Evolutionary conservation across 2,329 filamentous ascomycete species (phyloP), one percentile per base, ranked within the genome.

Genomic region (Periconia sp.): DNA sequence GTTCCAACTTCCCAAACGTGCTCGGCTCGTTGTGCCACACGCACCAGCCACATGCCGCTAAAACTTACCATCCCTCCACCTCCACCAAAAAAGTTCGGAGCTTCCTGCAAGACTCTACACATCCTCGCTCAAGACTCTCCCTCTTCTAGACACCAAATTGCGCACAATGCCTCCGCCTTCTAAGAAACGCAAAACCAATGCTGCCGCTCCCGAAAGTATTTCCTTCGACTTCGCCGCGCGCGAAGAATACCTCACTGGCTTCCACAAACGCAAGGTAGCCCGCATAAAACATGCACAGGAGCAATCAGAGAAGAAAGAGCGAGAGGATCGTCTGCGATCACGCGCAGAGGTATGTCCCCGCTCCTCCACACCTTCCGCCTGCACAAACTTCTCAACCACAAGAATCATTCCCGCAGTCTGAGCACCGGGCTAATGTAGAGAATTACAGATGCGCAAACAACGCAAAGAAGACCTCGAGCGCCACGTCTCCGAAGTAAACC

Each of bases 221-320:
- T 83, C 77, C 38, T 99, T 97, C 73, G 91, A 99, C 73, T 74
- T 80, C 48, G 78, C 80, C 48, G 88, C 88, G 32, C 86, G 94
- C 53, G 77, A 87, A 53, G 91, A 97, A 63, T 99, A 89, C 66
- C 79, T 99, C 44, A 96, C 91, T 0, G 94, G 94, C 3, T 99
- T 99, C 73, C 92, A 92, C 77, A 99, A 97, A 79, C 87, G 94
- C 70, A 97, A 96, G 71, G 75, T 88, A 39, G 87, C 90, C 68
- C 82, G 94, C 25, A 84, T 86, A 55, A 95, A 95, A 74, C 78
- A 86, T 70, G 92, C 92, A 2, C 88, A 94, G 64, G 90, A 94
- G 56, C 79, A 87, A 57, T 89, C 89, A 3, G 85, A 83, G 32
- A 87, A 89, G 70, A 85, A 81, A 65, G 90, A 86, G 34, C 84